Conservation (phyloP, 352 stramenopile genomes). For the Phytophthora chlamydospora region DNA sequence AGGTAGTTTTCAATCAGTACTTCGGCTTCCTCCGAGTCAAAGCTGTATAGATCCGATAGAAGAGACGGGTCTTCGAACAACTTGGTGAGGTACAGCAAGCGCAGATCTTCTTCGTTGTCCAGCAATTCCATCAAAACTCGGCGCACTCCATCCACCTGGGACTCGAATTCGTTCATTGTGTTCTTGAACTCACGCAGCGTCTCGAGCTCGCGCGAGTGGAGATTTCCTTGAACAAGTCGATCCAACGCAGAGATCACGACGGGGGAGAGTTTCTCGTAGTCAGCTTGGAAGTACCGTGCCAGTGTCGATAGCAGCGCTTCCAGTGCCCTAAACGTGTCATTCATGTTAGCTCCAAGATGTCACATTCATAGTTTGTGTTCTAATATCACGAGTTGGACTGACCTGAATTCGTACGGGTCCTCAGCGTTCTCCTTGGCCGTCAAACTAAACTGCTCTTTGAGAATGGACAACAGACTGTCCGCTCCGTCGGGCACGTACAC, state of each 20-base stretch:
- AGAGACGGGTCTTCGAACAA: conserved; percentile 62
- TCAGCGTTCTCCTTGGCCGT: conserved; percentile 56
- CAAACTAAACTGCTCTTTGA: conserved; percentile 70
- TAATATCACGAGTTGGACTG: conserved; percentile 1
- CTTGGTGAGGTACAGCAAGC: conserved; percentile 71
- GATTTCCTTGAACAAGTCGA: conserved; percentile 50
- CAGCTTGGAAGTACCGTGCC: conserved; percentile 56
- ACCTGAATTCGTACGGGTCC: conserved; percentile 78
- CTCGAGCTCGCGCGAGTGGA: conserved; percentile 60
- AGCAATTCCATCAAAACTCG: conserved; percentile 68
- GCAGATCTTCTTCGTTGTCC: conserved; percentile 72
- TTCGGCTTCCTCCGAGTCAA: conserved; percentile 78
- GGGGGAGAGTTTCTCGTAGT: conserved; percentile 55
- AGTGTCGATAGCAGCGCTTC: conserved; percentile 69
- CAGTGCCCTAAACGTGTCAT: conserved; percentile 36
- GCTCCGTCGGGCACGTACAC: conserved; percentile 66
- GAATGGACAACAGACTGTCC: conserved; percentile 63
- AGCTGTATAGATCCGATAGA: conserved; percentile 60
- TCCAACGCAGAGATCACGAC: conserved; percentile 57
- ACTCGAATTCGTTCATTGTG: conserved; percentile 74
- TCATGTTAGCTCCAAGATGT: too few species aligned
- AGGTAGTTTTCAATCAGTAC: conserved; percentile 82
- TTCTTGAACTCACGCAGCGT: conserved; percentile 74
- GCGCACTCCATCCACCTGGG: conserved; percentile 64
- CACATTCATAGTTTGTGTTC: not conserved